Base-by-base conservation (phyloP, 306 rosid genomes). In the Cicer judaicum region DNA sequence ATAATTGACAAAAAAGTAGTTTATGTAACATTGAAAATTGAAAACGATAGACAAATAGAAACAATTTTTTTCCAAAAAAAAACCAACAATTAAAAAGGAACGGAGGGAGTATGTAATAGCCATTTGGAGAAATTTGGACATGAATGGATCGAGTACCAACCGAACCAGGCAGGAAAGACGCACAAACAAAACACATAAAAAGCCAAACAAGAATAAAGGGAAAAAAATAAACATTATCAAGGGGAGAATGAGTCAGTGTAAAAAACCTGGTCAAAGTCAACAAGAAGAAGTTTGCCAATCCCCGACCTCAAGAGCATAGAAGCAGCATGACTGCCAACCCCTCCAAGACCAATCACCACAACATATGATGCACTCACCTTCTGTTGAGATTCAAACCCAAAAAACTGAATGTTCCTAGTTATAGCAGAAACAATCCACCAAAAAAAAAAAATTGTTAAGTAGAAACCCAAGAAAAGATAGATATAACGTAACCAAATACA, bases 251-350 rank as follows among this genome's bases (percentile, higher is more conserved):
- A 64, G 8, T 70, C 6, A 43, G 14, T 65, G 80, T 79, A 85
- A 19, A 78, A 78, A 70, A 93, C 96, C 98, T 93, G 98, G 73
- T 93, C 97, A 84, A 93, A 91, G 83, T 93, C 98, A 74, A 93
- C 96, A 67, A 93, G 96, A 72, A 93, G 97, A 72, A 93, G 98
- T 86, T 87, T 88, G 72, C 98, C 97, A 80, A 91, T 79, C 67
- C 98, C 97, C 34, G 98, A 87, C 77, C 98, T 87, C 78, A 93
- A 81, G 74, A 93, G 97, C 98, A 93, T 88, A 70, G 88, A 65
- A 48, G 98, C 97, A 62, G 98, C 98, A 80, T 93, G 96, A 82
- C 98, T 93, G 77, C 97, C 97, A 15, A 93, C 96, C 77, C 98
- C 97, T 80, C 98, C 98, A 82, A 93, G 97, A 80, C 98, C 98